Base-by-base conservation (phyloP, 169 alveolate species). In the Fabrea salina region DNA sequence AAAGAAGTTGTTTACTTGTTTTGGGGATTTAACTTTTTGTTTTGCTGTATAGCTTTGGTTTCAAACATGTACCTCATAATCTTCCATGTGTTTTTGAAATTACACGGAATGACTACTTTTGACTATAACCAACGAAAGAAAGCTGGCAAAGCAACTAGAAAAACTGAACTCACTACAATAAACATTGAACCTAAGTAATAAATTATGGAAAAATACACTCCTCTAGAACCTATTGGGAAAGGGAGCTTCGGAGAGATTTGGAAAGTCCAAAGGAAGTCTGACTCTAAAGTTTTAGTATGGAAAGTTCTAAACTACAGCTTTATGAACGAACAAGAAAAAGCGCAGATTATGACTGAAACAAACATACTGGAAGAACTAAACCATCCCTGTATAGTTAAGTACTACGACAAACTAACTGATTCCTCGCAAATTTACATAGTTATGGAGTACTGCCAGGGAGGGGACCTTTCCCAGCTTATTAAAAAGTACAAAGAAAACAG, bases 261-360 rank as follows among this genome's bases (percentile, higher is more conserved):
- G 47, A 80, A 80, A 71, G 82, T 95, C 11, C 74, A 70, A 37
- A 87, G 95, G 50, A 92, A 86, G 74, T 66, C 76, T 6, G 94
- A 95, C 72, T 86, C 88, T 3, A 88, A 89, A 75, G 41, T 95
- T 59, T 90, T 94, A 58, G 98, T 98, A 35, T 97, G 99, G 95
- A 98, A 98, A 88, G 97, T 96, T 43, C 94, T 97, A 47, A 91
- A 95, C 22, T 97, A 97, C 80, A 97, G 97, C 64, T 96, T 97
- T 33, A 97, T 97, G 95, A 87, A 93, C 54, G 99, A 96, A 75
- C 94, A 93, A 82, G 99, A 97, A 85, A 97, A 97, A 88, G 87
- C 94, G 75, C 98, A 98, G 72, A 91, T 98, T 19, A 99, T 97
- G 11, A 89, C 95, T 61, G 99, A 97, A 89, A 99, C 97, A 27